Percentiles rank a stretch among this genome's conserved stretches.
Evolutionary conservation across 2,329 filamentous ascomycete species (phyloP).

Genomic region (Drechslerella dactyloides): DNA sequence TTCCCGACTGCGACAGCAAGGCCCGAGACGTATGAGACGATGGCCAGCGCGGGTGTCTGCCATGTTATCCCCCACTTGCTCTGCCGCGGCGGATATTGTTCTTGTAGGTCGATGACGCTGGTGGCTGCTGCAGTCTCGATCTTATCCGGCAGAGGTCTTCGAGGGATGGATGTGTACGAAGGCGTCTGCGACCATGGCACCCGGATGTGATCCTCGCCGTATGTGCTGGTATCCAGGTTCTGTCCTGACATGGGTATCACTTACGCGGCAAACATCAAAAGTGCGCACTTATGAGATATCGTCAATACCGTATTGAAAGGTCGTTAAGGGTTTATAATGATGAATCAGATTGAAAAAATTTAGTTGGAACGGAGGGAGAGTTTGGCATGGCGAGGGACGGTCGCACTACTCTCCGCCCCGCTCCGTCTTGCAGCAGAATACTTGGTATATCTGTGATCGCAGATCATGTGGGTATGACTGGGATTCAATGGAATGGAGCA

Average conservation of each 20-base stretch:
- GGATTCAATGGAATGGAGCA: conserved; percentile 17
- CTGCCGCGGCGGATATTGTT: conserved; percentile 6
- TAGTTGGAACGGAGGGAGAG: neutral
- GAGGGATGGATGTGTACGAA: conserved; percentile 9
- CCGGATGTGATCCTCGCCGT: conserved; percentile 2
- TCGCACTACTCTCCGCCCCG: neutral
- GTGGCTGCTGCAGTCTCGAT: neutral
- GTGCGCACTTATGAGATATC: neutral
- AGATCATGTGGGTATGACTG: conserved; percentile 30
- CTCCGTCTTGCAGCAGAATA: conserved; percentile 14
- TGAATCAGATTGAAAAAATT: neutral
- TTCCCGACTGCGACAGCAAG: conserved; percentile 33
- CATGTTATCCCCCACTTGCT: conserved; percentile 46
- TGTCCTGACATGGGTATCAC: conserved; percentile 15
- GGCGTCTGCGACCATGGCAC: conserved; percentile 25
- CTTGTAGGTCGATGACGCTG: neutral
- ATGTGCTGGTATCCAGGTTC: conserved; percentile 25
- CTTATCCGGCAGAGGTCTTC: conserved; percentile 33
- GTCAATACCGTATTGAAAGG: neutral
- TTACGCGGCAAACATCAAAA: neutral
- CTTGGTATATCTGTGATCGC: conserved; percentile 23
- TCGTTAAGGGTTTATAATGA: neutral
- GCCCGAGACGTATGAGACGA: conserved; percentile 23
- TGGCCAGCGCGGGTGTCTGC: conserved; percentile 24
- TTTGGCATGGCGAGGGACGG: neutral